phyloP scores from a whole-genome alignment of 352 stramenopile genomes.

The Blastocystis hominis region DNA sequence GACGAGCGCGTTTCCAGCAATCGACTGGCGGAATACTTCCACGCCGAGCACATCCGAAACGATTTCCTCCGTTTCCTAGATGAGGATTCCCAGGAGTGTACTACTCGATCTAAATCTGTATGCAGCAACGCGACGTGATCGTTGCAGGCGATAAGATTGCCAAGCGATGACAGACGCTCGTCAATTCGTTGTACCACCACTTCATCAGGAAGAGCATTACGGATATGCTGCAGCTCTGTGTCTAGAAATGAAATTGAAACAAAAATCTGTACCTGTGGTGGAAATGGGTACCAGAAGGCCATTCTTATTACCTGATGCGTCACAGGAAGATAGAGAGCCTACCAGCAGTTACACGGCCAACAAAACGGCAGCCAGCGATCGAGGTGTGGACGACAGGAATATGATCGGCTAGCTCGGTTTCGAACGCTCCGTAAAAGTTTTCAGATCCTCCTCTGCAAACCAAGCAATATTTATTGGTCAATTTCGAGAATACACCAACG shows the following conservation, averaged over 20 bases:
- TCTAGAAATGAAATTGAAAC: constrained; percentile 63
- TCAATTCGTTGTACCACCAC: constrained; percentile 81
- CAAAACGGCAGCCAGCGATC: constrained; percentile 89
- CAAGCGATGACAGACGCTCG: constrained; percentile 93
- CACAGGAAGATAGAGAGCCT: neutral
- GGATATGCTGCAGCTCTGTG: constrained; percentile 95
- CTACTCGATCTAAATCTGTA: constrained; percentile 83
- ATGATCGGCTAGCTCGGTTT: constrained; percentile 89
- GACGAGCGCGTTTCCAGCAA: constrained; percentile 94
- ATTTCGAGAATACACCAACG: constrained; percentile 95
- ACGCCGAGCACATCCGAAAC: constrained; percentile 95
- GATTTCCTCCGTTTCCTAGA: constrained; percentile 67
- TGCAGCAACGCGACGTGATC: constrained; percentile 98
- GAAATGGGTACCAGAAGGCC: constrained; percentile 91
- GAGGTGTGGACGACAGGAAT: constrained; percentile 96
- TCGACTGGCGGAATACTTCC: constrained; percentile 97
- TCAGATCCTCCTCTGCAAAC: constrained; percentile 71
- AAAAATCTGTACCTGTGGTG: constrained; percentile 67
- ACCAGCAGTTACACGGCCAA: constrained; percentile 88
- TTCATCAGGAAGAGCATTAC: constrained; percentile 90
- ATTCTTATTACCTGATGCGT: constrained; percentile 79
- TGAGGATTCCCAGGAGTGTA: neutral
- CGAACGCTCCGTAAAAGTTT: constrained; percentile 97
- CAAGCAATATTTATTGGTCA: constrained; percentile 96
- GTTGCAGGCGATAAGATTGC: constrained; percentile 97